phyloP scores from a whole-genome alignment of 371 early-diverging fungal species.

The Mortierella sp. region DNA sequence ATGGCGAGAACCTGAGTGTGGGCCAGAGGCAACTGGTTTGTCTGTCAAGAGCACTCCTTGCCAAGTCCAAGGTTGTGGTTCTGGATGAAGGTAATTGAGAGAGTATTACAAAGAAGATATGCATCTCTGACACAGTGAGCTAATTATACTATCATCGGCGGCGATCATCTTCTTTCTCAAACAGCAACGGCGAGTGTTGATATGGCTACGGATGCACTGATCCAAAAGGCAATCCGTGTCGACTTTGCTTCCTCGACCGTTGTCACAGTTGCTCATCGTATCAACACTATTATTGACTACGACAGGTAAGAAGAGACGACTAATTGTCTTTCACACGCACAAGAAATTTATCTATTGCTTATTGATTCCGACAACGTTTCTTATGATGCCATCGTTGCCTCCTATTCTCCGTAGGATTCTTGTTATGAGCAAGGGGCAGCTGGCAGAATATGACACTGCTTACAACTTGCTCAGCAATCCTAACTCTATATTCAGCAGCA shows the following conservation, averaged over 20 bases:
- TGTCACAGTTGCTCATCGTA: slow-evolving; percentile 92
- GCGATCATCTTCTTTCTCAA: no score
- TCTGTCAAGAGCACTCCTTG: slow-evolving; percentile 68
- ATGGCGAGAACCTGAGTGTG: slow-evolving; percentile 69
- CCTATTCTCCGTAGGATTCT: slow-evolving; percentile 33
- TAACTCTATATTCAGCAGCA: slow-evolving; percentile 76
- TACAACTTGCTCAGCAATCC: slow-evolving; percentile 58
- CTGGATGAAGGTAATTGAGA: slow-evolving; percentile 69
- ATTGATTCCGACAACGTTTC: neutral
- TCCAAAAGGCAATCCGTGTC: slow-evolving; percentile 79
- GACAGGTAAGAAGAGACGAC: slow-evolving; percentile 22
- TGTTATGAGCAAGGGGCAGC: slow-evolving; percentile 59
- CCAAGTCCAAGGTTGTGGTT: slow-evolving; percentile 62
- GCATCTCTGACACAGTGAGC: no score
- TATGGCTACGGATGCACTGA: slow-evolving; percentile 51
- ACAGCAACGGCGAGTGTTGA: slow-evolving; percentile 54
- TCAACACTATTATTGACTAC: slow-evolving; percentile 54
- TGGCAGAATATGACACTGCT: slow-evolving; percentile 63
- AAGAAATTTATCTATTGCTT: neutral
- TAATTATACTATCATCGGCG: neutral
- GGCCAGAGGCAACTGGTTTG: slow-evolving; percentile 76
- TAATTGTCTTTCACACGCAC: neutral
- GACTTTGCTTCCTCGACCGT: slow-evolving; percentile 90
- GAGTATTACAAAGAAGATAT: no score
- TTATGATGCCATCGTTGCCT: neutral